Percentiles rank a stretch among this genome's conserved stretches.
Evolutionary conservation across 2,329 filamentous ascomycete species (phyloP).

Genomic region (Sarocladium brachiariae): DNA sequence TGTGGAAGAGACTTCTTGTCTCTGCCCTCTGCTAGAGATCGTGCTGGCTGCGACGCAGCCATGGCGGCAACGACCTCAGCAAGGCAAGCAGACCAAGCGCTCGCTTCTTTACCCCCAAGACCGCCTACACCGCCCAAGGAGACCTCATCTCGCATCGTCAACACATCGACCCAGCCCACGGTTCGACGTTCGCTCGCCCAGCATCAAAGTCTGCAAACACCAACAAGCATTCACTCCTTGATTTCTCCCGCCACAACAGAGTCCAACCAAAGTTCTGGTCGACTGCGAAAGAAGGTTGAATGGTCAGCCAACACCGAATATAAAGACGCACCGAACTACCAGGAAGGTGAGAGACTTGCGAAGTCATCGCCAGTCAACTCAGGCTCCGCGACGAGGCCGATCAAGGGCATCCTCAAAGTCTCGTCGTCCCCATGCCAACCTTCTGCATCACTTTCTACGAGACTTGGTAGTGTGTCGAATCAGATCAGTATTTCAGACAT

Average conservation of each 20-base stretch:
- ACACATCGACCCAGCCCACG: slow-evolving; percentile 12
- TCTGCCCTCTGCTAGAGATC: slow-evolving; percentile 24
- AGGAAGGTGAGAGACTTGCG: slow-evolving; percentile 27
- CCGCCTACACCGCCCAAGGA: slow-evolving; percentile 64
- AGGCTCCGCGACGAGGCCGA: slow-evolving; percentile 34
- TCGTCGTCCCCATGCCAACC: slow-evolving; percentile 40
- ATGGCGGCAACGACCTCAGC: slow-evolving; percentile 33
- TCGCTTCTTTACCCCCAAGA: slow-evolving; percentile 49
- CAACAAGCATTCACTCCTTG: slow-evolving; percentile 42
- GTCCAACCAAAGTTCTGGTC: slow-evolving; percentile 36
- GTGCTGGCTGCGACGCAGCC: slow-evolving; percentile 31
- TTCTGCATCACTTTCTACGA: slow-evolving; percentile 33
- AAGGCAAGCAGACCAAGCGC: slow-evolving; percentile 22
- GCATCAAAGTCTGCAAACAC: slow-evolving; percentile 35
- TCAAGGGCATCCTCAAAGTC: slow-evolving; percentile 73
- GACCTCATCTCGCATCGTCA: slow-evolving; percentile 20
- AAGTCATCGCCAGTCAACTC: slow-evolving; percentile 34
- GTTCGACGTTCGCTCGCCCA: slow-evolving; percentile 31
- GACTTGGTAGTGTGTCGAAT: slow-evolving; percentile 32
- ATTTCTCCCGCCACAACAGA: slow-evolving; percentile 33
- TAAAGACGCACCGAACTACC: slow-evolving; percentile 43
- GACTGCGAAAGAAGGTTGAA: slow-evolving; percentile 46
- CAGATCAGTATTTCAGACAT: slow-evolving; percentile 63
- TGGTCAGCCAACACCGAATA: slow-evolving; percentile 53
- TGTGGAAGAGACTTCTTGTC: background rate